Conservation (phyloP, 768 basidiomycete genomes). For the Lactifluus volemus region DNA sequence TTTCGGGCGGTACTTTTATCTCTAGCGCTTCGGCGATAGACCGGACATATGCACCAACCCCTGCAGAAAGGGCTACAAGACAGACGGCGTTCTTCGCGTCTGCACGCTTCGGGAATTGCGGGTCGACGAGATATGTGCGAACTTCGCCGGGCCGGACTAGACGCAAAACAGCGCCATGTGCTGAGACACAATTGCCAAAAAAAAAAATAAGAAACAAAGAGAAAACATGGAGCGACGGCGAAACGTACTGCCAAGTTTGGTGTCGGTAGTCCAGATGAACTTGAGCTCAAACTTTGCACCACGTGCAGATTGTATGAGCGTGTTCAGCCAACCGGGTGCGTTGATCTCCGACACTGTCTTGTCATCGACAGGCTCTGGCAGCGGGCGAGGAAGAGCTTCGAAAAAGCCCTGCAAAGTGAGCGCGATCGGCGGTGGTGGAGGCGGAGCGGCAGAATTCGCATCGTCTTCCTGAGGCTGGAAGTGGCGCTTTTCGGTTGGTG, state of each 20-base stretch:
- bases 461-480: constrained; percentile 11
- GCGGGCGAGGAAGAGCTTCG: constrained; percentile 56
- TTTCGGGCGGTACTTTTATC: constrained; percentile 36
- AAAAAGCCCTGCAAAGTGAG: constrained; percentile 47
- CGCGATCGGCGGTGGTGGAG: constrained; percentile 3
- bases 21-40: constrained; percentile 35
- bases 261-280: constrained; percentile 39
- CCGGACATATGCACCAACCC: constrained; percentile 49
- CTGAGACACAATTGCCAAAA: constrained; percentile 32
- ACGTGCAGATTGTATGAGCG: constrained; percentile 40
- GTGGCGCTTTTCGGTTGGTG: constrained; percentile 24
- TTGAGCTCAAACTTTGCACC: constrained; percentile 37
- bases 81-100: constrained; percentile 68
- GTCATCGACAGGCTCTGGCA: constrained; percentile 44
- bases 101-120: constrained; percentile 46
- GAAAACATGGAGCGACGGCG: neutral
- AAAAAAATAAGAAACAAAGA: neutral
- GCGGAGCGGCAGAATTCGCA: neutral
- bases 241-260: constrained; percentile 37
- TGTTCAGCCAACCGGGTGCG: constrained; percentile 46
- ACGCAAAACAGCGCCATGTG: constrained; percentile 56
- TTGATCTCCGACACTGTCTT: constrained; percentile 44
- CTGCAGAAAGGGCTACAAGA: constrained; percentile 55
- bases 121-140: constrained; percentile 54
- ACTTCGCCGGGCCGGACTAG: constrained; percentile 44